These are phyloP conservation scores for Diphasiastrum complanatum DNA, from an alignment of 83 land plant genomes.

Conservation along the genomic window DNA sequence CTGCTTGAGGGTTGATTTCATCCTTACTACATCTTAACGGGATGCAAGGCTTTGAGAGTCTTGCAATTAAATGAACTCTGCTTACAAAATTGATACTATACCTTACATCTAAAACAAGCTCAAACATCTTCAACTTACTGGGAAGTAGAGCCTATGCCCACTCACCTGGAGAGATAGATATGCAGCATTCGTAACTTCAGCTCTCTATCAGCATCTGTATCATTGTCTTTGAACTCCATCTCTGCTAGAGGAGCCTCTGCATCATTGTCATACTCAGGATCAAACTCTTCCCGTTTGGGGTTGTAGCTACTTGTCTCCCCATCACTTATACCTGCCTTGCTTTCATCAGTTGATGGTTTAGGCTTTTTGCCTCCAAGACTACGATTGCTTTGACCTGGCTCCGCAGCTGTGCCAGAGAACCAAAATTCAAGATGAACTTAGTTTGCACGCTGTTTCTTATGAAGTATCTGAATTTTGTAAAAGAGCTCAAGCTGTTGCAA, in stretches of 20 bases:
- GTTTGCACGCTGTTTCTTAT: too few species aligned
- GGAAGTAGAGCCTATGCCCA: too few species aligned
- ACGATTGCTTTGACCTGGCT: conserved; percentile 47
- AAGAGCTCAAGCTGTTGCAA: too few species aligned
- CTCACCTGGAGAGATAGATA: conserved; percentile 71
- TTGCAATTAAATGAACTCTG: too few species aligned
- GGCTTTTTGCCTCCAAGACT: conserved; percentile 92
- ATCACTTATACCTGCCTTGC: conserved; percentile 41
- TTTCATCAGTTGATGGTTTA: conserved; percentile 47
- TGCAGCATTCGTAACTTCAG: conserved; percentile 73
- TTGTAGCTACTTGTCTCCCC: conserved; percentile 72
- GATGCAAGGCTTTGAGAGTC: too few species aligned
- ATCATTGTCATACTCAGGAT: conserved; percentile 94
- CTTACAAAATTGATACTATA: too few species aligned
- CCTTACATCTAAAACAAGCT: too few species aligned
- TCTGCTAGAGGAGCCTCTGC: conserved; percentile 92
- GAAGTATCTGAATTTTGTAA: too few species aligned
- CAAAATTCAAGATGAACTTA: too few species aligned
- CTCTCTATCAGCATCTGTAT: conserved; percentile 75
- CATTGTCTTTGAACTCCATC: conserved; percentile 95
- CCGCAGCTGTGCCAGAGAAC: conserved; percentile 6
- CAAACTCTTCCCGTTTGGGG: conserved; percentile 93
- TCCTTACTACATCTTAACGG: too few species aligned
- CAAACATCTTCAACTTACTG: too few species aligned
- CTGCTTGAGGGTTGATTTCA: too few species aligned